Conservation (phyloP, 345 rosid genomes). For the Fremontodendron californicum region DNA sequence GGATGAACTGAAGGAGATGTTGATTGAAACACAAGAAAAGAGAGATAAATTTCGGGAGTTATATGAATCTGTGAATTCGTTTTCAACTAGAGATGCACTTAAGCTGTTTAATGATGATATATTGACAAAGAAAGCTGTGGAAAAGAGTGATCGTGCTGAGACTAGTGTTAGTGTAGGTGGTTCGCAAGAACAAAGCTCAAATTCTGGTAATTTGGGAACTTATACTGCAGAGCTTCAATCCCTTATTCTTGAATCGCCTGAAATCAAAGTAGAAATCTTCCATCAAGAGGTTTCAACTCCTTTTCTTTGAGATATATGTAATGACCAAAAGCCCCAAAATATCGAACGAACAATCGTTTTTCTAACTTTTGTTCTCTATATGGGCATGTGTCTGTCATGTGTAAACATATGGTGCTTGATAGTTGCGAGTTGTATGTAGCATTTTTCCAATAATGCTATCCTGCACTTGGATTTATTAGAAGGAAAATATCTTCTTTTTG, state of each 20-base stretch:
- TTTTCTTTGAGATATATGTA: not conserved
- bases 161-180: slow-evolving; percentile 12
- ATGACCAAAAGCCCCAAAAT: not conserved
- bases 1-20: slow-evolving; percentile 42
- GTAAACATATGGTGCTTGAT: not conserved
- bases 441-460: not conserved
- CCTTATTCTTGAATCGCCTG: slow-evolving; percentile 48
- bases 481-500: not conserved
- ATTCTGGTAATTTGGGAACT: slow-evolving; percentile 27
- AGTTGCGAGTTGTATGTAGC: not conserved
- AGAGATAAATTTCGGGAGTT: slow-evolving; percentile 36
- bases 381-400: not conserved
- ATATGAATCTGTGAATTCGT: slow-evolving; percentile 40
- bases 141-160: slow-evolving; percentile 23
- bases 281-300: not conserved
- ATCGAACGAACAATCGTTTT: not conserved
- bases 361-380: not conserved
- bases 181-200: slow-evolving; percentile 23
- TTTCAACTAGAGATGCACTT: slow-evolving; percentile 55
- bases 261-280: slow-evolving; percentile 21
- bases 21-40: slow-evolving; percentile 45
- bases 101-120: slow-evolving; percentile 35
- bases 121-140: slow-evolving; percentile 29
- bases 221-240: slow-evolving; percentile 45
- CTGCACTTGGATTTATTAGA: not conserved